A percentile compares a stretch with the other conserved stretches of the same genome.
These are phyloP conservation scores for Irpex sp. DNA, from an alignment of 1,284 basidiomycete genomes.

Conservation along the genomic window DNA sequence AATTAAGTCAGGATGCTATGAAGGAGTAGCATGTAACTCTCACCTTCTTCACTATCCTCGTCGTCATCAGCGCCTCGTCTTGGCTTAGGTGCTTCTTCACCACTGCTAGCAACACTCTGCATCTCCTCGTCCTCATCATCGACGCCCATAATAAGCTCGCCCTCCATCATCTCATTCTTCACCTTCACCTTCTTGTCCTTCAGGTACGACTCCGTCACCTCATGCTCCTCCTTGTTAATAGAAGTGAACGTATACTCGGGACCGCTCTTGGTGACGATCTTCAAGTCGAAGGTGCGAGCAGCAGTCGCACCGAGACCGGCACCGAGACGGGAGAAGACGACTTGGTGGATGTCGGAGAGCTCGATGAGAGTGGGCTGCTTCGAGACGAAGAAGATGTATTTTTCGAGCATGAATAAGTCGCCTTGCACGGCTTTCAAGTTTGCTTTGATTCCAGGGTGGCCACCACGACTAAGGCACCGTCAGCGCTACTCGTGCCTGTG, in stretches of 20 bases:
- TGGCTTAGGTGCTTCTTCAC: constrained; percentile 60
- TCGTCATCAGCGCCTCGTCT: constrained; percentile 61
- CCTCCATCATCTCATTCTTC: constrained; percentile 97
- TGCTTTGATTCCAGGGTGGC: constrained; percentile 87
- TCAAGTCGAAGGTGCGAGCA: constrained; percentile 93
- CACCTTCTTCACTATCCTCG: constrained; percentile 73
- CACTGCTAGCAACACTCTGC: constrained; percentile 71
- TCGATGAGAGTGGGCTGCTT: constrained; percentile 94
- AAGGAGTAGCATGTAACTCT: too few species aligned
- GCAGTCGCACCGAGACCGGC: constrained; percentile 79
- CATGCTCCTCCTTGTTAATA: constrained; percentile 95
- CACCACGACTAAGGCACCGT: constrained; percentile 51
- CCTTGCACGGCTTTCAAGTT: constrained; percentile 98
- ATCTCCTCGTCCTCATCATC: constrained; percentile 85
- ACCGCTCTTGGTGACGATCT: constrained; percentile 80
- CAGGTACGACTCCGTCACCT: constrained; percentile 82
- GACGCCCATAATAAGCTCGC: constrained; percentile 68
- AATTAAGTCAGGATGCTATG: too few species aligned
- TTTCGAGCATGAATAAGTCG: constrained; percentile 97
- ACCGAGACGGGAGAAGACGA: constrained; percentile 95
- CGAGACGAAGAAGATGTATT: constrained; percentile 97
- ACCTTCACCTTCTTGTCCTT: constrained; percentile 89
- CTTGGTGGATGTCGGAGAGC: constrained; percentile 88
- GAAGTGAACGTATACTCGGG: constrained; percentile 89
- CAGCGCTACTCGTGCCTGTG: not conserved